A percentile compares a stretch with the other conserved stretches of the same genome.
phyloP scores from a whole-genome alignment of 1,284 basidiomycete species.

The Quambalaria eucalypti region DNA sequence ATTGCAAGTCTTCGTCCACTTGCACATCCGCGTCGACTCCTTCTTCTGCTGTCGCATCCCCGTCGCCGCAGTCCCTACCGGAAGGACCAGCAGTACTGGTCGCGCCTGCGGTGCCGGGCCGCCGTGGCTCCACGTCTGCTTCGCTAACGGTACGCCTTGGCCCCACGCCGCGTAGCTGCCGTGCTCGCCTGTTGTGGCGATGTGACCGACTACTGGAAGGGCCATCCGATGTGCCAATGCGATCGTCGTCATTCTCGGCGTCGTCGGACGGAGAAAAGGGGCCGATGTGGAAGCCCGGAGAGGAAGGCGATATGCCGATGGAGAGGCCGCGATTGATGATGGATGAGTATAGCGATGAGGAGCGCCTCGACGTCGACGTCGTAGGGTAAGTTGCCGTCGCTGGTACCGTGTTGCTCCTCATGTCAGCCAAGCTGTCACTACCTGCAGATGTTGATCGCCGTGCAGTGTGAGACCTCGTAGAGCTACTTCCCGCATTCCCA shows the following conservation, averaged over 20 bases:
- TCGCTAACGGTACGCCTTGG: neutral
- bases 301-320: constrained; percentile 40
- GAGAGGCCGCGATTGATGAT: constrained; percentile 38
- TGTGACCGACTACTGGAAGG: no score
- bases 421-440: neutral
- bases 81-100: neutral
- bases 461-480: neutral
- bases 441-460: neutral
- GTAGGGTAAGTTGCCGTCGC: neutral
- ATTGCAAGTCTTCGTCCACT: neutral
- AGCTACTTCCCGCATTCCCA: neutral
- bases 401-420: neutral
- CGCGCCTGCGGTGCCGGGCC: neutral
- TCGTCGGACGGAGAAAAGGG: neutral
- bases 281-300: constrained; percentile 38
- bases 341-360: constrained; percentile 20
- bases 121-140: neutral
- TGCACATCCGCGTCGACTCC: neutral
- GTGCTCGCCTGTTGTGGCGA: neutral
- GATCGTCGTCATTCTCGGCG: neutral
- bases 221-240: neutral
- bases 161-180: neutral
- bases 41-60: neutral
- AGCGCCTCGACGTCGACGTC: neutral
- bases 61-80: neutral